Evolutionary conservation across 2,329 filamentous ascomycete species (phyloP).

Genomic region (Bipolaris gigantea): DNA sequence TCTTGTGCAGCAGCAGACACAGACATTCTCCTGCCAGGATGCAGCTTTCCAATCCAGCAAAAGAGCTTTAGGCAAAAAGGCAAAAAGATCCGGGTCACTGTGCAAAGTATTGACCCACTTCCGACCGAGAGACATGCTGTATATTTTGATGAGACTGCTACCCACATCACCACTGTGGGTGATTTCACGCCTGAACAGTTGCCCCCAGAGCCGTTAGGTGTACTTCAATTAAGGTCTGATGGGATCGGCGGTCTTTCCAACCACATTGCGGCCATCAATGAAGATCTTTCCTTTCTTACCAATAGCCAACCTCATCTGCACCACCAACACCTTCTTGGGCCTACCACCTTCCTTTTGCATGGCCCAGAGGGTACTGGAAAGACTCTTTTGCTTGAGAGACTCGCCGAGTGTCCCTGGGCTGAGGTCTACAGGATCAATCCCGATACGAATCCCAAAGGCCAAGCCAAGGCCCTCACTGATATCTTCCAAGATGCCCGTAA

Average conservation of each 20-base stretch:
- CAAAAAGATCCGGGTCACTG: conserved; percentile 58
- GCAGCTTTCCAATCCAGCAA: conserved; percentile 65
- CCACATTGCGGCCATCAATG: conserved; percentile 68
- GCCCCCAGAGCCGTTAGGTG: conserved; percentile 11
- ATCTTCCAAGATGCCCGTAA: conserved; percentile 69
- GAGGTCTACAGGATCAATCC: conserved; percentile 65
- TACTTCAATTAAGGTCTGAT: conserved; percentile 42
- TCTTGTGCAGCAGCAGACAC: conserved; percentile 55
- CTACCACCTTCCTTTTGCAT: conserved; percentile 69
- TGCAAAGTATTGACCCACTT: conserved; percentile 57
- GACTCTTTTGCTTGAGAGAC: conserved; percentile 68
- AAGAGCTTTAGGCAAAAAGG: conserved; percentile 54
- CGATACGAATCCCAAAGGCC: conserved; percentile 48
- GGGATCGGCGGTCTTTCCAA: conserved; percentile 69
- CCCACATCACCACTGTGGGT: conserved; percentile 26
- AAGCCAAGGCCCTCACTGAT: conserved; percentile 62
- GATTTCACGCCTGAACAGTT: conserved; percentile 9
- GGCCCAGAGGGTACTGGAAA: conserved; percentile 87
- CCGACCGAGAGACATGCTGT: conserved; percentile 30
- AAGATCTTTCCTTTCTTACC: conserved; percentile 55
- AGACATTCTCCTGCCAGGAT: conserved; percentile 70
- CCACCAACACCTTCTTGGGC: conserved; percentile 37
- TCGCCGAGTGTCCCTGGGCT: conserved; percentile 69
- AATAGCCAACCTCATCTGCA: conserved; percentile 15
- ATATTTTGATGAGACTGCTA: conserved; percentile 35